Evolutionary conservation across 2,329 filamentous ascomycete genomes (phyloP).

Genomic region (Aspergillus sergii): DNA sequence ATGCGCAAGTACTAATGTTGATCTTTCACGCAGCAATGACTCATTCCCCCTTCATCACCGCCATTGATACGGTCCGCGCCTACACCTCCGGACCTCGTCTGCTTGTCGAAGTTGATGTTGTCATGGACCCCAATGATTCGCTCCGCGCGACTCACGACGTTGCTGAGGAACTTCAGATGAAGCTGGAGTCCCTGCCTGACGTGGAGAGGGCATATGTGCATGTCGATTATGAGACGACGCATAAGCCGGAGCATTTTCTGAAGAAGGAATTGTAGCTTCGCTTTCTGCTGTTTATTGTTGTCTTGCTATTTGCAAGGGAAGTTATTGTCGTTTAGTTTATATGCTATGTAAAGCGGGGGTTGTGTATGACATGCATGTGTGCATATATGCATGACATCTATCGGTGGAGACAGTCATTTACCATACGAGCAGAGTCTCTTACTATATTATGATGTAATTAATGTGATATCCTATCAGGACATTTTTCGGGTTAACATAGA

Average conservation of each 20-base stretch:
- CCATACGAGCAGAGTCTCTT: not conserved
- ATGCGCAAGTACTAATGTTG: not conserved
- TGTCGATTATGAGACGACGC: slow-evolving; percentile 94
- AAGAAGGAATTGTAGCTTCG: slow-evolving; percentile 62
- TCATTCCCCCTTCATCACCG: slow-evolving; percentile 76
- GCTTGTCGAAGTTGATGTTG: slow-evolving; percentile 93
- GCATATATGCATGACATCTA: not conserved
- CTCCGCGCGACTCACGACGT: slow-evolving; percentile 86
- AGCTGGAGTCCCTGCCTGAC: slow-evolving; percentile 87
- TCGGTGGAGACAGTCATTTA: not conserved
- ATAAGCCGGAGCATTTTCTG: slow-evolving; percentile 82
- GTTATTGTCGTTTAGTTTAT: not conserved
- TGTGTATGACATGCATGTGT: not conserved
- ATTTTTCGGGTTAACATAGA: not conserved
- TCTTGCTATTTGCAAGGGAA: not conserved
- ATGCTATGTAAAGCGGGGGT: not conserved
- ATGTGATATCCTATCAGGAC: not conserved
- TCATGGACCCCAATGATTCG: slow-evolving; percentile 77
- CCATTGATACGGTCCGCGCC: slow-evolving; percentile 92
- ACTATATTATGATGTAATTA: not conserved
- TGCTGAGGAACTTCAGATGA: slow-evolving; percentile 90
- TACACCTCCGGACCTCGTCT: slow-evolving; percentile 88
- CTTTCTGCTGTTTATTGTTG: no score
- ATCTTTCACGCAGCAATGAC: slow-evolving; percentile 63
- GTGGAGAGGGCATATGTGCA: slow-evolving; percentile 95